A percentile compares a stretch with the other conserved stretches of the same genome.
Evolutionary conservation across 2,329 filamentous ascomycete genomes (phyloP).

Genomic region (Metarhizium rileyi): DNA sequence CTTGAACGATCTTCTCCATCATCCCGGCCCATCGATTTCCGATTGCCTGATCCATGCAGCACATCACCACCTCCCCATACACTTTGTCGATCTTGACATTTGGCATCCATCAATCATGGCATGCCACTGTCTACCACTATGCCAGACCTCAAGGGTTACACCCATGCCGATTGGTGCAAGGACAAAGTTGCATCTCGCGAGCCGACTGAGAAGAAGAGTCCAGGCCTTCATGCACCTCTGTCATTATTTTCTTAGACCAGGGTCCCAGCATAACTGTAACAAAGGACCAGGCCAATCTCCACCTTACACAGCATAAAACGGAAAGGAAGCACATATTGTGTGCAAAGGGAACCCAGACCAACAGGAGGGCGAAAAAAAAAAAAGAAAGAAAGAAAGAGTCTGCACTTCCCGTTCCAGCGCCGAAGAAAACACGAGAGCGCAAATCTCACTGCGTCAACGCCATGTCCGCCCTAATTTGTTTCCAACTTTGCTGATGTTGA

Average conservation of each 20-base stretch:
- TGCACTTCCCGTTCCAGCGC: neutral
- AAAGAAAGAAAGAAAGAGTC: neutral
- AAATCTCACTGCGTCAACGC: neutral
- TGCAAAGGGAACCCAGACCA: neutral
- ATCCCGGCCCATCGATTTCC: neutral
- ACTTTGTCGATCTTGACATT: neutral
- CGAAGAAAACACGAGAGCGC: neutral
- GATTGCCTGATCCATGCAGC: neutral
- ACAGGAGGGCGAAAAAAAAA: neutral
- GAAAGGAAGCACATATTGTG: neutral
- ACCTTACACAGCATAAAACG: neutral
- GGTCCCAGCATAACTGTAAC: neutral
- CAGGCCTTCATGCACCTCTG: neutral
- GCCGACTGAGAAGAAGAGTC: neutral
- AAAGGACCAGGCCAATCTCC: neutral
- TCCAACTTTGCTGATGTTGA: neutral
- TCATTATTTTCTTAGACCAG: neutral
- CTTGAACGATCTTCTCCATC: neutral
- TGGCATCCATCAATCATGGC: neutral
- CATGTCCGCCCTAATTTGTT: neutral
- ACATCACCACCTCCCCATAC: neutral
- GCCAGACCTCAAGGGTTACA: neutral
- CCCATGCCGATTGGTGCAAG: neutral
- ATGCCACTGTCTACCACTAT: neutral
- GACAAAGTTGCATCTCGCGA: neutral